Conservation (phyloP, 371 early-diverging fungal species). For the Fennellomyces sp. region DNA sequence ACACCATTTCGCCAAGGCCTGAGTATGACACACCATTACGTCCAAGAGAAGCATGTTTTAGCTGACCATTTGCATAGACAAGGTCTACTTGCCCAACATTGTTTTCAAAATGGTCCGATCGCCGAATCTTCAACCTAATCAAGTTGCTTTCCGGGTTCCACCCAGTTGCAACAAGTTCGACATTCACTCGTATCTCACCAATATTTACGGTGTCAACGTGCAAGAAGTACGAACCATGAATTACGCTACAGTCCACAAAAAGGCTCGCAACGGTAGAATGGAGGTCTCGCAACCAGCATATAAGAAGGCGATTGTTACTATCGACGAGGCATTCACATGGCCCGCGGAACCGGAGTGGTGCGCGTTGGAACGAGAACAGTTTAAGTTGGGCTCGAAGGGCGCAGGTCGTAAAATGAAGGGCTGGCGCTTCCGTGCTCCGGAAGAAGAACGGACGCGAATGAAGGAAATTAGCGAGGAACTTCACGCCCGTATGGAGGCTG, state of each 20-base stretch:
- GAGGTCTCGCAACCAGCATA: conserved; percentile 56
- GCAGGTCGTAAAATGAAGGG: conserved; percentile 72
- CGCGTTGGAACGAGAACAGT: conserved; percentile 41
- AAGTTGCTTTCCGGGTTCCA: conserved; percentile 93
- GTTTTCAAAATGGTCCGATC: conserved; percentile 86
- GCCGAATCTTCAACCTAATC: conserved; percentile 82
- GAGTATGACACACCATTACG: conserved; percentile 26
- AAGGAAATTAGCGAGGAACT: conserved; percentile 30
- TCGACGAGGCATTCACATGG: conserved; percentile 78
- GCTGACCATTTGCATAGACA: no score
- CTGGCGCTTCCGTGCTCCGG: conserved; percentile 68
- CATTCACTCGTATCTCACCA: conserved; percentile 84
- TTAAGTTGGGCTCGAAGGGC: conserved; percentile 58
- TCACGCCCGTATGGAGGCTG: conserved; percentile 16
- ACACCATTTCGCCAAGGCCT: conserved; percentile 47
- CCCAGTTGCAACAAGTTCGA: conserved; percentile 94
- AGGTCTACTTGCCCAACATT: conserved; percentile 91
- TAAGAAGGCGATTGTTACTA: conserved; percentile 94
- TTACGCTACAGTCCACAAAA: conserved; percentile 60
- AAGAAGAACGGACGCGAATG: conserved; percentile 32
- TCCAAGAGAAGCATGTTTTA: no score
- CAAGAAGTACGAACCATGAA: conserved; percentile 93
- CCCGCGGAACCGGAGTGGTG: conserved; percentile 70
- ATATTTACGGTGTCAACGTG: conserved; percentile 84
- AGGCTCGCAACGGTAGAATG: conserved; percentile 51